These are phyloP conservation scores for Mortierella sp. DNA, from an alignment of 371 early-diverging fungal genomes.

Conservation along the genomic window DNA sequence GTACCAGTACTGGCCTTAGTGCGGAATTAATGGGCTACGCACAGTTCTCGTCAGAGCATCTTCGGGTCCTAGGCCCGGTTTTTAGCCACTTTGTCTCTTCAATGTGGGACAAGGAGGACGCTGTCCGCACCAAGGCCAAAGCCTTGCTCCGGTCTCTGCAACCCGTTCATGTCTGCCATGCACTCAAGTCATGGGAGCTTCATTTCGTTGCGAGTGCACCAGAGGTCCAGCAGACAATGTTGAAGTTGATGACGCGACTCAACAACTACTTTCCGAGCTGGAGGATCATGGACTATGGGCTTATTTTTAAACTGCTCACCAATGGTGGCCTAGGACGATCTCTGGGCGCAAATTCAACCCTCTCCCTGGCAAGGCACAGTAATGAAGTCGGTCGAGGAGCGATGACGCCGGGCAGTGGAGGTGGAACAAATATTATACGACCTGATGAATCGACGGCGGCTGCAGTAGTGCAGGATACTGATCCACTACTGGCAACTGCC, in stretches of 20 bases:
- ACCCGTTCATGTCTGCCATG: constrained; percentile 41
- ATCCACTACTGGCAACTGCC: not conserved
- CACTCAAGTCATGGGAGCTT: constrained; percentile 53
- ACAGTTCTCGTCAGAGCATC: constrained; percentile 32
- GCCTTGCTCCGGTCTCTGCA: constrained; percentile 40
- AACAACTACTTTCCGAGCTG: constrained; percentile 51
- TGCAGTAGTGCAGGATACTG: not conserved
- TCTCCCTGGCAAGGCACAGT: not conserved
- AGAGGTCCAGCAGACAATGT: constrained; percentile 25
- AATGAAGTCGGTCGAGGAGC: not conserved
- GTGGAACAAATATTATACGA: not conserved
- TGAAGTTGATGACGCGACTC: constrained; percentile 43
- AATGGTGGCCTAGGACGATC: constrained; percentile 27
- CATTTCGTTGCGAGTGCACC: constrained; percentile 35
- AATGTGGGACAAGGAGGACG: constrained; percentile 54
- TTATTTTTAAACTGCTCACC: constrained; percentile 37
- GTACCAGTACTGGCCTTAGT: constrained; percentile 1
- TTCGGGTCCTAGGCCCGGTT: constrained; percentile 40
- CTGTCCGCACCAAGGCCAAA: constrained; percentile 49
- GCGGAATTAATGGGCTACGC: not conserved
- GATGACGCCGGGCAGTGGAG: not conserved
- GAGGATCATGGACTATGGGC: constrained; percentile 50
- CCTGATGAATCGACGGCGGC: not conserved
- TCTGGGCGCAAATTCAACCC: not conserved
- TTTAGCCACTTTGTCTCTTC: constrained; percentile 51